Conservation (phyloP, 176 grass and related monocot genomes). For the Phoenix roebelenii region DNA sequence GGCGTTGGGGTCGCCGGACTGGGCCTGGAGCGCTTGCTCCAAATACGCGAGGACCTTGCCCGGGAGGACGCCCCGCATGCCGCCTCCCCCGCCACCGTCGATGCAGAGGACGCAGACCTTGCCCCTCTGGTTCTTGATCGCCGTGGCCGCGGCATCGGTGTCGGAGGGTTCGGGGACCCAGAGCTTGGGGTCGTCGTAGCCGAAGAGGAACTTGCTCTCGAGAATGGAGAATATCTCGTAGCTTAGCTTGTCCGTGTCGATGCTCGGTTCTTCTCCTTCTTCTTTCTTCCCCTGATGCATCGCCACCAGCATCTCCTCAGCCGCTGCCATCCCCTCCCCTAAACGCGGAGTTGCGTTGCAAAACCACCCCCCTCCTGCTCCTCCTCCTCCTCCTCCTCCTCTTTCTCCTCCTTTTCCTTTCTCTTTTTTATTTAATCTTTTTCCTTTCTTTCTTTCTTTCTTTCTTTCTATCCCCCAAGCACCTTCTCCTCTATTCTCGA, state of each 20-base stretch:
- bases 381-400: too few relatives aligned
- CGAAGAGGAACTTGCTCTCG: conserved; percentile 99
- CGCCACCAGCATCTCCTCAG: conserved; percentile 70
- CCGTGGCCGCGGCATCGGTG: conserved; percentile 8
- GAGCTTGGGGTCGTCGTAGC: conserved; percentile 59
- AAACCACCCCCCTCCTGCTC: too few relatives aligned
- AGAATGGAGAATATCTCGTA: conserved; percentile 99
- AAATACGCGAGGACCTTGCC: conserved; percentile 82
- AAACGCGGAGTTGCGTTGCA: too few relatives aligned
- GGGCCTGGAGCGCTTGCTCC: conserved; percentile 57
- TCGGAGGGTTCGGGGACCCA: conserved; percentile 18
- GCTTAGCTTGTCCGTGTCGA: conserved; percentile 80
- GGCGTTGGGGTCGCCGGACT: conserved; percentile 49
- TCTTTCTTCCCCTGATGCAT: conserved; percentile 4
- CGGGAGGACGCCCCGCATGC: conserved; percentile 46
- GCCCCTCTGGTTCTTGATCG: conserved; percentile 52
- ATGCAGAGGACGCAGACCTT: conserved; percentile 87
- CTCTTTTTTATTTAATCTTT: neutral
- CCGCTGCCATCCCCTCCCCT: conserved; percentile 32
- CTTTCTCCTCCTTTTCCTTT: too few relatives aligned
- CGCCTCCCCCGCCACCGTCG: conserved; percentile 60
- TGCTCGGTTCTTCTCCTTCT: conserved; percentile 35
- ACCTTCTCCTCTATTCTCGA: neutral
- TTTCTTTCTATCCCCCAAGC: neutral
- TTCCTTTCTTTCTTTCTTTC: too few relatives aligned